Evolutionary conservation across 208 protist genomes (phyloP), one percentile per base, ranked within the genome.

Genomic region (Acanthamoeba royreba): DNA sequence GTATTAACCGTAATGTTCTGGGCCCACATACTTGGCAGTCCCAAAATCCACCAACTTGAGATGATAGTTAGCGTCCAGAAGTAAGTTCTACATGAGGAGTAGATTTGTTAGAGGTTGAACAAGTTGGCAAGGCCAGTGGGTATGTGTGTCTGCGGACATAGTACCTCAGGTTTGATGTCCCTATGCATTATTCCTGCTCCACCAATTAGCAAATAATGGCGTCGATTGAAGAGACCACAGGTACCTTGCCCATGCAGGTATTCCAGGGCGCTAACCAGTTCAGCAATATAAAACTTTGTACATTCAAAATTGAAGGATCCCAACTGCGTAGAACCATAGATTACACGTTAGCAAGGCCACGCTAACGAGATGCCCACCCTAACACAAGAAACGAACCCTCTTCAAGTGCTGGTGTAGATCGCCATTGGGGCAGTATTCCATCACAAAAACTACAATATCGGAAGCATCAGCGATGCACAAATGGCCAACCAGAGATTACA

Each of bases 21-120:
- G 72, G 35, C 85, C 85, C 0, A 91, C 53, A 31, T 13, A 17
- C 42, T 91, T 91, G 55, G 85, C 85, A 4, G 85, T 91, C 31
- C 85, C 85, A 91, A 91, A 91, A 52, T 91, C 85, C 38, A 91
- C 69, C 15, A 91, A 28, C 49, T 72, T 91, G 17, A 91, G 45
- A 33, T 91, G 85, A 15, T 13, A 25, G 28, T 86, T 38, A 8
- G 33, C 77, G 25, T 40, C 40, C 0, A 86, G 47, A n/a, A 86
- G 47, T 13, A 86, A 42, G 47, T 86, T 86, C 77, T 86, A 19
- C 42, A 55, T 35, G 38, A 2, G 0, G 33, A 2, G 42, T 4
- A 19, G 8, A n/a, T 33, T 8, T 19, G 25, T 22, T 0, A 86
- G 40, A 52, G 69, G 69, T 81, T n/a, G 69, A 81, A 81, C 69